Evolutionary conservation across 352 stramenopile species (phyloP), one percentile per base, ranked within the genome.

Genomic region (Globisporangium abappressorium): DNA sequence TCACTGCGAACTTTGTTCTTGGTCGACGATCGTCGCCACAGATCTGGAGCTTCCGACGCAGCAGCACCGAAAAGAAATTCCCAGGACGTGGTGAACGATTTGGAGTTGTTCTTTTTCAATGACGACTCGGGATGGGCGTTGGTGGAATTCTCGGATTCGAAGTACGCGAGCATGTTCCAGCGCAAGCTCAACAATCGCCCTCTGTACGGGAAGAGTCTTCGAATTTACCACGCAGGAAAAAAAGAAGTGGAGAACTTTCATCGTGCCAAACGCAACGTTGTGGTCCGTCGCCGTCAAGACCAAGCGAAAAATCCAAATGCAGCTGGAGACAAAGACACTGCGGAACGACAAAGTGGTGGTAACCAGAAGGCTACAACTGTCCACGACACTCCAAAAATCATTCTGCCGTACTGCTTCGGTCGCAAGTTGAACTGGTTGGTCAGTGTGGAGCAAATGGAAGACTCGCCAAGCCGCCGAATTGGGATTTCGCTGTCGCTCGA

Each of bases 361-460:
- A 8, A 3, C 24, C 56, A 41, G 36, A 38, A 43, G 33, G 7
- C 33, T 26, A 34, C 43, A 14, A n/a, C 43, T 6, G n/a, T 14
- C 33, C 24, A 36, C 26, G 56, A 49, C 33, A 34, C 22, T 33
- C 62, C 28, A 24, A 72, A 76, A 38, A 69, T 56, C 18, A 71
- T 56, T 28, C 24, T 57, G 4, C 68, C 72, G 14, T 92, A 92
- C 64, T 84, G 75, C 51, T 93, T 87, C 59, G 88, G 88, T 4
- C 82, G 84, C 11, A 82, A 85, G 62, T 70, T 96, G 6, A 82
- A 94, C 55, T 96, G 88, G 88, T 69, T 91, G 8, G 82, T 94
- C 15, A 82, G 66, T 0, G 70, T 84, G 54, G 80, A 90, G 4
- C 70, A 88, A 30, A 61, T 86, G 26, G 80, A 85, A 34, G 64